These are phyloP conservation scores for Venturia effusa DNA, from an alignment of 2,329 filamentous ascomycete species.

Conservation along the genomic window DNA sequence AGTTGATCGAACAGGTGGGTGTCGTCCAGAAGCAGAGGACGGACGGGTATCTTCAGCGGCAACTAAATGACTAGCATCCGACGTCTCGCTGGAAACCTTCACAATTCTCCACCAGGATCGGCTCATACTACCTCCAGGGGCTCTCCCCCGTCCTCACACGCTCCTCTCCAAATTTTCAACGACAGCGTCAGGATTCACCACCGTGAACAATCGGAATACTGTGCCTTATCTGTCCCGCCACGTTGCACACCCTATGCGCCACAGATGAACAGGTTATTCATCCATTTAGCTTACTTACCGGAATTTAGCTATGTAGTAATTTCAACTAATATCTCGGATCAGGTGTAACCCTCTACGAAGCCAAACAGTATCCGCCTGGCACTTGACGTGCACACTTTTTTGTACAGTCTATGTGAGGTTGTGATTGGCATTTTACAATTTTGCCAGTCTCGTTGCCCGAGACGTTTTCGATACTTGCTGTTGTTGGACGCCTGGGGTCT, in stretches of 20 bases:
- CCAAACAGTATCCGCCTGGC: neutral
- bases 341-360: neutral
- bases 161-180: neutral
- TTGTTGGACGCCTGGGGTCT: slow-evolving; percentile 23
- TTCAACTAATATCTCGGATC: neutral
- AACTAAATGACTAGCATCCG: no score
- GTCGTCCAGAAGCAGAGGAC: no score
- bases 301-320: no score
- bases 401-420: slow-evolving; percentile 26
- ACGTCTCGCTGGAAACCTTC: no score
- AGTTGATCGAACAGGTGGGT: no score
- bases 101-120: no score
- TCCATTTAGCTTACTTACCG: slow-evolving; percentile 38
- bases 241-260: slow-evolving; percentile 27
- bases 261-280: slow-evolving; percentile 42
- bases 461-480: slow-evolving; percentile 34
- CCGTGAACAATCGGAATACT: slow-evolving; percentile 29
- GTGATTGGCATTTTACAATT: slow-evolving; percentile 45
- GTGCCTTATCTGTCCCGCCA: slow-evolving; percentile 14
- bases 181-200: slow-evolving; percentile 14
- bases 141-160: neutral
- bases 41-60: no score
- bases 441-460: slow-evolving; percentile 43
- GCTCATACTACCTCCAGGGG: no score
- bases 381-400: slow-evolving; percentile 20